Base-by-base conservation (phyloP, 345 rosid genomes). In the Rhizophora mangle region DNA sequence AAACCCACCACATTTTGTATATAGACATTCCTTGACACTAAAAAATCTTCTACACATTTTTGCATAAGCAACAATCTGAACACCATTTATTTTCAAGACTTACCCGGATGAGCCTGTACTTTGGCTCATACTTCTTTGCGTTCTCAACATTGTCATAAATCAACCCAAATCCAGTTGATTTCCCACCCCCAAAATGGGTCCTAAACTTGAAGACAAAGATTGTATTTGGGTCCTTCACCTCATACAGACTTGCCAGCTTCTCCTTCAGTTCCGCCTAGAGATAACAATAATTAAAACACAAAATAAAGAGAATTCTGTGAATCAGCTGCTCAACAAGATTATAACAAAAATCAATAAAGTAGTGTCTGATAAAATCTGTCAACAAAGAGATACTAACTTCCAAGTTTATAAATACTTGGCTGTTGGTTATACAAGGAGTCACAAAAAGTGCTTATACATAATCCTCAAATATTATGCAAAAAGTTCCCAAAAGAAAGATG, bases 81-180 rank as follows among this genome's bases (percentile, higher is more conserved):
- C 16, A 13, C 5, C 5, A 43, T 13, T 13, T 43, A 43, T 43
- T 5, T 43, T 43, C 5, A 3, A 56, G 24, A 61, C 59, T 79
- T 84, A 95, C 99, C 97, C 98, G 87, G 84, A 95, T 89, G n/a
- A 95, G 94, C 72, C 99, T 84, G 86, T 92, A 92, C 69, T 95
- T 95, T 56, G 99, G 99, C 74, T 95, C 98, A 10, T 77, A 95
- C 73, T 92, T 95, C 90, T 92, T 95, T 0, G 99, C 99, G 61
- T 75, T 88, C 69, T 95, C 98, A 22, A 92, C 94, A 15, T 84
- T 66, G 55, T 95, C 99, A 36, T 95, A 95, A 47, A 95, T 95
- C 85, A 95, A 81, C 51, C 99, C 99, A 72, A 95, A 95, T 0
- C 99, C 99, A 2, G 98, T 90, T 13, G 99, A 95, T 77, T 95